Conservation (phyloP, 2,329 filamentous ascomycete genomes). For the Leptographium procerum region DNA sequence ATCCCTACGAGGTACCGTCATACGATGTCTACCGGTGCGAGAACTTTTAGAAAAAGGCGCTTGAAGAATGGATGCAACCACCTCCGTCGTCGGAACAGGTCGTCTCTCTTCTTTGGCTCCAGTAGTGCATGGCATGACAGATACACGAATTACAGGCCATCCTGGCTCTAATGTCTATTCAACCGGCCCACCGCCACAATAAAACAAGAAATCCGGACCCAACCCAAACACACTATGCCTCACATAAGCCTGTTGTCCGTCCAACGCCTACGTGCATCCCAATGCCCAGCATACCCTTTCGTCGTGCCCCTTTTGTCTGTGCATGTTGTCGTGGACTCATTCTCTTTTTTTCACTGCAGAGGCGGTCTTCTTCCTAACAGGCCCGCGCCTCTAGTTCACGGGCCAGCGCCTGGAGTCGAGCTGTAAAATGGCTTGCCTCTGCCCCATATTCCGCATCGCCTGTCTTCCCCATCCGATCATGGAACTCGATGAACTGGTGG, state of each 20-base stretch:
- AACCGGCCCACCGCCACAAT: background rate
- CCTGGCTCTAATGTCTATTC: background rate
- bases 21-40: constrained; percentile 38
- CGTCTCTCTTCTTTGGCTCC: background rate
- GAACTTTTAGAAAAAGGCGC: constrained; percentile 27
- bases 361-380: background rate
- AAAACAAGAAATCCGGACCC: background rate
- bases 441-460: constrained; percentile 22
- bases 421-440: constrained; percentile 21
- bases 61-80: background rate
- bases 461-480: constrained; percentile 35
- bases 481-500: constrained; percentile 41
- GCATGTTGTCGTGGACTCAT: background rate
- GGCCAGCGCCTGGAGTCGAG: constrained; percentile 28
- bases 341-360: background rate
- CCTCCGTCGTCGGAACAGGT: background rate
- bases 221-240: background rate
- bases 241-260: background rate
- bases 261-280: background rate
- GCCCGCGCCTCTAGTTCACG: constrained; percentile 22
- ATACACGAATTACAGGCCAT: background rate
- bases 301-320: background rate
- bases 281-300: background rate
- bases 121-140: background rate
- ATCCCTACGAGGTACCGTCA: constrained; percentile 41